Evolutionary conservation across 495 filamentous ascomycete genomes (phyloP), one percentile per base, ranked within the genome.

Genomic region (Penicillium tannophilum): DNA sequence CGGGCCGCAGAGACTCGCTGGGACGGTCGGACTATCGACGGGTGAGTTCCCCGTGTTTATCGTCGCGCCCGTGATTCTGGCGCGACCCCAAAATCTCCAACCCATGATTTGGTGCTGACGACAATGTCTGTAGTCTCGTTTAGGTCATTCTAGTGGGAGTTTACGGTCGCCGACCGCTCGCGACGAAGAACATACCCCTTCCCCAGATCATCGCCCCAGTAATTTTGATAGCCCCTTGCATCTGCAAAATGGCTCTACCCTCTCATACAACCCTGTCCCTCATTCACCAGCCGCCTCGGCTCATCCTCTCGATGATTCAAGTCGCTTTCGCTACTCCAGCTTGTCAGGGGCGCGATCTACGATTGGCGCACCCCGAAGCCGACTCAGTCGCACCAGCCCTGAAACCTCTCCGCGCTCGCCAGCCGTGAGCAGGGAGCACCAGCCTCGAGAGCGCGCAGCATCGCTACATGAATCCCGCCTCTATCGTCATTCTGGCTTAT

Each of bases 401-500:
- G 81, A 84, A 8, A 66, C 65, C 12, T 79, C 80, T 12, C 76
- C 82, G 3, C 75, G 79, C 49, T 73, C 74, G 19, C 73, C 76
- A 9, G 65, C 70, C 23, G 56, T 73, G 28, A 72, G 71, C 47
- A 65, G 68, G 33, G 76, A 84, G 39, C 75, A 79, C 56, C 75
- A 83, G 44, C 73, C 79, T 56, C 76, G 79, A 46, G 70, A 84
- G 46, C 75, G 81, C 56, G 75, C 79, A 44, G 69, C 77, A 4
- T 84, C 83, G 24, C 56, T 75, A 12, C 69, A 77, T 16, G 75
- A 76, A 47, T 54, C 76, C 28, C 80, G 79, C 1, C 72, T 78
- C 2, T 77, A 82, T 54, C 82, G 84, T 57, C 79, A 82, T 53
- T 77, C 83, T 6, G 80, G 78, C 54, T 71, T 88, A 23, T 85